Conservation (phyloP, 495 filamentous ascomycete species). For the Margaritispora aquatica region DNA sequence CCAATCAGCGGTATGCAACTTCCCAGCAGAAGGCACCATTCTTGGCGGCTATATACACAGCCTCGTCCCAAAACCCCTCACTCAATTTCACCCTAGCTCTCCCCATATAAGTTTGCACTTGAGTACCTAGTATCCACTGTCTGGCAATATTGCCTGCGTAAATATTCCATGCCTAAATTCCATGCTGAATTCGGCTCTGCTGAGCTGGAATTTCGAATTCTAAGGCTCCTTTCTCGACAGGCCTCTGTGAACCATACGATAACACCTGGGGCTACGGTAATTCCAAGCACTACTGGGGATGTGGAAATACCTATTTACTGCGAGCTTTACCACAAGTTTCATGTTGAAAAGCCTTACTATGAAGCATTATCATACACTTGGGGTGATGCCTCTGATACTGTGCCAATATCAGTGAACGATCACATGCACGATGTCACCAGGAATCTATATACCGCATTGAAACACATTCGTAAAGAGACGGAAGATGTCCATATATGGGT, state of each 20-base stretch:
- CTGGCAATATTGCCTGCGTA: neutral
- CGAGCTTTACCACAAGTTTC: neutral
- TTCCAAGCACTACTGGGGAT: neutral
- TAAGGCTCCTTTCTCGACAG: neutral
- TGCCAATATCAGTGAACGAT: neutral
- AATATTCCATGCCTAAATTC: neutral
- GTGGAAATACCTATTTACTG: neutral
- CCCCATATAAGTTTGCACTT: neutral
- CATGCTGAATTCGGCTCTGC: neutral
- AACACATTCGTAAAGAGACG: neutral
- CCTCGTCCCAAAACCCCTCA: neutral
- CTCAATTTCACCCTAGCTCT: neutral
- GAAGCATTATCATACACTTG: constrained; percentile 2
- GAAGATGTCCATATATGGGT: neutral
- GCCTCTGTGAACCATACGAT: neutral
- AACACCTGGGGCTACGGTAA: neutral
- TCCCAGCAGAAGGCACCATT: neutral
- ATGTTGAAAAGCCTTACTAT: neutral
- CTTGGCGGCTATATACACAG: neutral
- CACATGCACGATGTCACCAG: neutral
- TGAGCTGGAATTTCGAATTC: neutral
- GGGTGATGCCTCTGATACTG: neutral
- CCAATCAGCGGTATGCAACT: too few relatives aligned
- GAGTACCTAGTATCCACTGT: neutral
- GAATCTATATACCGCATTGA: neutral